phyloP scores from a whole-genome alignment of 352 stramenopile species.

The Phytophthora pluvialis region DNA sequence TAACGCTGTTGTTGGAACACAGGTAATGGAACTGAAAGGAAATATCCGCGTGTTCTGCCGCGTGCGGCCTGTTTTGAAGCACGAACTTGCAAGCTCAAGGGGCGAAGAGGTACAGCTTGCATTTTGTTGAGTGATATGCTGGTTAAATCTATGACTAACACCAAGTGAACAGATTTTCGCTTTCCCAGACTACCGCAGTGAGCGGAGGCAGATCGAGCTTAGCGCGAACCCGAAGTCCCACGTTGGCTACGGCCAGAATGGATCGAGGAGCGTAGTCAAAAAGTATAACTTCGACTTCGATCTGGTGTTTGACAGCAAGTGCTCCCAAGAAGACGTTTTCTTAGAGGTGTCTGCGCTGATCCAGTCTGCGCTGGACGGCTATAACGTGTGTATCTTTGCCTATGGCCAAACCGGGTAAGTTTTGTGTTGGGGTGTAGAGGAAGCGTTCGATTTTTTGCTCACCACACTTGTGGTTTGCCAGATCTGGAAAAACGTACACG shows the following conservation, averaged over 20 bases:
- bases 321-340: constrained; percentile 97
- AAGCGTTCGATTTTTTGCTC: not conserved
- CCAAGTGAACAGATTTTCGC: constrained; percentile 58
- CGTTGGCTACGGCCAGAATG: constrained; percentile 75
- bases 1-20: constrained; percentile 9
- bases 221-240: constrained; percentile 67
- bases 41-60: constrained; percentile 97
- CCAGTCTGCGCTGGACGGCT: constrained; percentile 95
- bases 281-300: constrained; percentile 98
- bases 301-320: constrained; percentile 94
- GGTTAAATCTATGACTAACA: not conserved
- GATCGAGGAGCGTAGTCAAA: constrained; percentile 61
- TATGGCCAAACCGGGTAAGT: constrained; percentile 85
- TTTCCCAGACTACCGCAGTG: constrained; percentile 74
- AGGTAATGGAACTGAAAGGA: constrained; percentile 96
- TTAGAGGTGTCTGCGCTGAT: constrained; percentile 95
- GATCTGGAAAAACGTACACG: constrained; percentile 89
- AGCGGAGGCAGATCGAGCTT: constrained; percentile 79
- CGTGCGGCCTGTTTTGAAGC: constrained; percentile 87
- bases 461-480: constrained; percentile 22
- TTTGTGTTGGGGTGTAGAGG: not conserved
- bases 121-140: not conserved
- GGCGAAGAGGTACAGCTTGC: constrained; percentile 51
- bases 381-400: constrained; percentile 97
- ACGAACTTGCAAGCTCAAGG: constrained; percentile 54